Evolutionary conservation across 768 basidiomycete species (phyloP), one percentile per base, ranked within the genome.

Genomic region (Lactarius quietus): DNA sequence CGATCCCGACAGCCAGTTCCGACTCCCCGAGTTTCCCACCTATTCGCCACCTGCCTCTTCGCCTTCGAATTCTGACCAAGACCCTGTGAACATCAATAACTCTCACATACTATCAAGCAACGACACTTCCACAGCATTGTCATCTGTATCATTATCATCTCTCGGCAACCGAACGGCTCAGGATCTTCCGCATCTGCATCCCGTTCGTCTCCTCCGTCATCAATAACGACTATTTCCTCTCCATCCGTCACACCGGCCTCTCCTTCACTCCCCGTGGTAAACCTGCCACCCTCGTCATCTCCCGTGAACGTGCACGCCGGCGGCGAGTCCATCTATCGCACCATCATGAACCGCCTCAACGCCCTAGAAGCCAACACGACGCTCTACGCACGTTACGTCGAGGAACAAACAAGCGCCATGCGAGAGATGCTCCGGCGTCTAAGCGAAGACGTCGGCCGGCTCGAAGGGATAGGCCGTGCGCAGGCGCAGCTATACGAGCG

Each of bases 281-380:
- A 61, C 54, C 17, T 43, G 15, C 57, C 61, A 10, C 64, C 48
- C 31, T 61, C 73, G 56, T 51, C 74, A 48, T 55, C 68, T 39
- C 60, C 71, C 71, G 57, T 68, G 9, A 63, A 74, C 1, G 61
- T 72, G 7, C 60, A 72, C 1, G 33, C 33, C 33, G 69, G 76
- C 0, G 81, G 83, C 28, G 97, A 99, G 74, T 95, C 93, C 2
- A 95, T 99, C 69, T 98, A 97, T 71, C 89, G 94, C 9, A 92
- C 89, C 15, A 99, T 98, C 70, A 95, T 95, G 86, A 96, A 97
- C 70, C 88, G 95, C 8, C 82, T 99, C 14, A 84, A 85, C 3
- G 84, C 86, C 7, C 82, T 98, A 17, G 95, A 98, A 75, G 83
- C 83, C 10, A 97, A 95, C 70, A 90, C 94, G 56, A 92, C 92